Conservation (phyloP, 352 stramenopile genomes). For the Phytophthora agathidicida region DNA sequence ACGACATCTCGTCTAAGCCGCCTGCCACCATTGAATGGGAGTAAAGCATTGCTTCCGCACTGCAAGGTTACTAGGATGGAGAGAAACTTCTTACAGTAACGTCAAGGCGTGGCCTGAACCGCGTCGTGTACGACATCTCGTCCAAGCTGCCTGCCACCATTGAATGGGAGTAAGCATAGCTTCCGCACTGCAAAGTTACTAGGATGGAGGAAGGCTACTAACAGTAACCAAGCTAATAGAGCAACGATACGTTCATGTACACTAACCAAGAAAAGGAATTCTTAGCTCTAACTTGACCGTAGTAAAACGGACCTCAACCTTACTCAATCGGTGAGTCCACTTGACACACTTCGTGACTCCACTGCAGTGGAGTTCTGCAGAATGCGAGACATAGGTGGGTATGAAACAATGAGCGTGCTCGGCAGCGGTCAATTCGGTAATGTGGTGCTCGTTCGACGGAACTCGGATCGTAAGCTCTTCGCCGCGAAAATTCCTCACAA, state of each 20-base stretch:
- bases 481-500: constrained; percentile 54
- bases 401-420: constrained; percentile 51
- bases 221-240: constrained; percentile 44
- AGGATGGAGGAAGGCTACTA: constrained; percentile 11
- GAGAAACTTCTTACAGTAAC: constrained; percentile 19
- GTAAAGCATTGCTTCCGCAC: constrained; percentile 66
- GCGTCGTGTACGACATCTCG: constrained; percentile 99
- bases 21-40: constrained; percentile 99
- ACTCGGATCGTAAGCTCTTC: constrained; percentile 43
- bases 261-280: constrained; percentile 26
- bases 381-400: constrained; percentile 40
- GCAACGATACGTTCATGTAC: constrained; percentile 45
- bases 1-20: constrained; percentile 99
- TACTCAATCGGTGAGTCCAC: too few relatives aligned
- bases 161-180: constrained; percentile 98
- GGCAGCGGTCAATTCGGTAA: constrained; percentile 68
- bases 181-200: constrained; percentile 13
- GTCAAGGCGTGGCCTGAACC: constrained; percentile 94
- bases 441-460: constrained; percentile 51
- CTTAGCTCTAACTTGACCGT: constrained; percentile 9
- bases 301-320: constrained; percentile 8
- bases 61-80: constrained; percentile 19
- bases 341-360: background rate
- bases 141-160: constrained; percentile 99
- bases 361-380: background rate